A percentile compares a stretch with the other conserved stretches of the same genome.
These are phyloP conservation scores for Penicillium goetzii DNA, from an alignment of 495 filamentous ascomycete species.

Conservation along the genomic window DNA sequence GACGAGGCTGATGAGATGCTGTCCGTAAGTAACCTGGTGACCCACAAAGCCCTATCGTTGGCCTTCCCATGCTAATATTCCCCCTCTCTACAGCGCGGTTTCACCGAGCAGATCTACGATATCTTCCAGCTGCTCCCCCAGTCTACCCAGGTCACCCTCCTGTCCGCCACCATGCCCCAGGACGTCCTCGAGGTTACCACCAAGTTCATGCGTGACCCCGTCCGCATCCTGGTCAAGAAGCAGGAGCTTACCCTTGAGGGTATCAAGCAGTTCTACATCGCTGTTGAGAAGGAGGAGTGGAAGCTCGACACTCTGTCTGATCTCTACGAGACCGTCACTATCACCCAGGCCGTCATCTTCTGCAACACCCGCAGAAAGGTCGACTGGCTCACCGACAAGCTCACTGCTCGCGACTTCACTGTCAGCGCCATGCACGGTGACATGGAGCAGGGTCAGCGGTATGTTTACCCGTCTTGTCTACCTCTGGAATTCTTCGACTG, in stretches of 20 bases:
- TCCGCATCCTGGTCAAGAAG: slow-evolving; percentile 99
- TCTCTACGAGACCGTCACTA: slow-evolving; percentile 98
- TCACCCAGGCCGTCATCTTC: slow-evolving; percentile 99
- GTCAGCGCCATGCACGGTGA: slow-evolving; percentile 99
- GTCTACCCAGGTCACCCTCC: slow-evolving; percentile 95
- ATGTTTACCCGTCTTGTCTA: neutral
- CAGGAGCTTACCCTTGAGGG: slow-evolving; percentile 98
- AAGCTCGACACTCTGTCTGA: slow-evolving; percentile 99
- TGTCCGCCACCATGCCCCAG: slow-evolving; percentile 97
- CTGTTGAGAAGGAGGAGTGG: slow-evolving; percentile 99
- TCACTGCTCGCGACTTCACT: slow-evolving; percentile 96
- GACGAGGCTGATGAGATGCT: slow-evolving; percentile 99
- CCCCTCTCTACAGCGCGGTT: slow-evolving; percentile 69
- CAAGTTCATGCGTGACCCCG: slow-evolving; percentile 99
- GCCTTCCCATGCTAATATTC: slow-evolving; percentile 4
- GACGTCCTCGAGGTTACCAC: slow-evolving; percentile 99
- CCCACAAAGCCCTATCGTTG: neutral
- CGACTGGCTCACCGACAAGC: slow-evolving; percentile 99
- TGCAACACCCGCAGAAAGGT: slow-evolving; percentile 99
- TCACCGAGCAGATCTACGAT: slow-evolving; percentile 99
- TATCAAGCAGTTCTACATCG: slow-evolving; percentile 99
- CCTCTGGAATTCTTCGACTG: neutral
- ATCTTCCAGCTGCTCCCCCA: slow-evolving; percentile 98
- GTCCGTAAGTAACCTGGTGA: slow-evolving; percentile 65
- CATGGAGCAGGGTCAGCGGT: slow-evolving; percentile 89